These are phyloP conservation scores for Pythium coloratum DNA, from an alignment of 352 stramenopile species.

Conservation along the genomic window DNA sequence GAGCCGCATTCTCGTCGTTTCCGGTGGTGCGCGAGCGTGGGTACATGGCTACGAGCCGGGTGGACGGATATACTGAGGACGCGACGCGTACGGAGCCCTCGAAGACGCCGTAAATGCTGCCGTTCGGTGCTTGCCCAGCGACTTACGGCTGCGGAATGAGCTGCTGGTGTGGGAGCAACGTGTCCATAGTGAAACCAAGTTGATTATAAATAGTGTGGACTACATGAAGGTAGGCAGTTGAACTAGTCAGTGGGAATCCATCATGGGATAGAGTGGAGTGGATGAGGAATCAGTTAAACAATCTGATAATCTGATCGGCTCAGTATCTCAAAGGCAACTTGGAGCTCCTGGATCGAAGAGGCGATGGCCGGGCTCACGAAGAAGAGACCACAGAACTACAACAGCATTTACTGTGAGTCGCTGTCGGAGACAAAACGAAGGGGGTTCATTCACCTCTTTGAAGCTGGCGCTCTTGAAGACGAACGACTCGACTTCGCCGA, in stretches of 20 bases:
- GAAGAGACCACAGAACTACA: conserved; percentile 54
- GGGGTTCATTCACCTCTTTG: conserved; percentile 38
- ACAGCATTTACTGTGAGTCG: neutral
- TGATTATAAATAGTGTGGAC: conserved; percentile 1
- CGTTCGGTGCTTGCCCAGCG: neutral
- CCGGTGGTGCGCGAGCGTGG: conserved; percentile 12
- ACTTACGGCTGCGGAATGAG: neutral
- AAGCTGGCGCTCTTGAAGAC: conserved; percentile 55
- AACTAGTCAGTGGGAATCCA: neutral
- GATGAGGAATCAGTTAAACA: neutral
- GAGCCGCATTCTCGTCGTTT: conserved; percentile 28
- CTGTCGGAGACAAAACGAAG: neutral
- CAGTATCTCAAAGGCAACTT: conserved; percentile 46
- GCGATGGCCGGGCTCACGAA: conserved; percentile 44
- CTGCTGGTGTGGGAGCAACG: neutral
- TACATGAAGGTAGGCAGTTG: neutral
- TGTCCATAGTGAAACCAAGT: conserved; percentile 12
- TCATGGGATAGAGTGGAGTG: neutral
- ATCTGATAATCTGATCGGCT: conserved; percentile 11
- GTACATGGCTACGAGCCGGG: conserved; percentile 13
- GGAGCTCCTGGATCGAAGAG: conserved; percentile 38
- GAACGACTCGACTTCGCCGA: conserved; percentile 50
- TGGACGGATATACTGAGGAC: neutral
- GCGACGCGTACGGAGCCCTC: neutral
- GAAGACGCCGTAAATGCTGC: neutral